These are phyloP conservation scores for Leccinum broughii DNA, from an alignment of 768 basidiomycete species.

Conservation along the genomic window DNA sequence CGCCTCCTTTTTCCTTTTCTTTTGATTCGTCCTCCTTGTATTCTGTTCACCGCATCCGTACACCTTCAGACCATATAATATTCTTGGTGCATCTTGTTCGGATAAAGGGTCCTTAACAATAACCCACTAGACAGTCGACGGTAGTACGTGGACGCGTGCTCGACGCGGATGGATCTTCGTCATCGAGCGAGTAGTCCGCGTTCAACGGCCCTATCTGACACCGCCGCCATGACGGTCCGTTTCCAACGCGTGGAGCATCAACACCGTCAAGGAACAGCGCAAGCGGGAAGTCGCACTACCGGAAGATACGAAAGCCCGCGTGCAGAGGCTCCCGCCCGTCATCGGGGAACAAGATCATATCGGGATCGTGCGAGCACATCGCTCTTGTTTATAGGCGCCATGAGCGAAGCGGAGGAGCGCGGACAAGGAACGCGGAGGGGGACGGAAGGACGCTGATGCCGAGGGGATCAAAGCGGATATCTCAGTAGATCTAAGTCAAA, in stretches of 20 bases:
- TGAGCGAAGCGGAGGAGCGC: slow-evolving; percentile 3
- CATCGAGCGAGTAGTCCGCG: too few species aligned
- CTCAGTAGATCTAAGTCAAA: slow-evolving; percentile 7
- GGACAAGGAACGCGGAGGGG: background rate
- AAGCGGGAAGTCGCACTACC: slow-evolving; percentile 14
- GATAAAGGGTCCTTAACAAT: too few species aligned
- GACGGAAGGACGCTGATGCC: too few species aligned
- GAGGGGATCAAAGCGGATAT: slow-evolving; percentile 6
- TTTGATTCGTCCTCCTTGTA: too few species aligned
- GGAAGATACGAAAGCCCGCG: slow-evolving; percentile 8
- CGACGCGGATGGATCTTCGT: slow-evolving; percentile 2
- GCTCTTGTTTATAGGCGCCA: slow-evolving; percentile 5
- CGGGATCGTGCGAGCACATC: slow-evolving; percentile 13
- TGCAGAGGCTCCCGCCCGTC: slow-evolving; percentile 2
- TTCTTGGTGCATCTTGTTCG: too few species aligned
- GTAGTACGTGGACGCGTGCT: slow-evolving; percentile 11
- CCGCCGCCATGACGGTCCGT: background rate
- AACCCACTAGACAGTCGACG: background rate
- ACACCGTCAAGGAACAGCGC: slow-evolving; percentile 7
- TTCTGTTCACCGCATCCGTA: too few species aligned
- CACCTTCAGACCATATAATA: too few species aligned
- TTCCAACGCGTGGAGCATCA: slow-evolving; percentile 10
- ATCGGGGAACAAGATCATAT: slow-evolving; percentile 9
- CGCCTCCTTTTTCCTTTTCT: too few species aligned
- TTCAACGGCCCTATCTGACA: background rate